Evolutionary conservation across 2,329 filamentous ascomycete genomes (phyloP), one percentile per base, ranked within the genome.

Genomic region (Exophiala oligosperma): DNA sequence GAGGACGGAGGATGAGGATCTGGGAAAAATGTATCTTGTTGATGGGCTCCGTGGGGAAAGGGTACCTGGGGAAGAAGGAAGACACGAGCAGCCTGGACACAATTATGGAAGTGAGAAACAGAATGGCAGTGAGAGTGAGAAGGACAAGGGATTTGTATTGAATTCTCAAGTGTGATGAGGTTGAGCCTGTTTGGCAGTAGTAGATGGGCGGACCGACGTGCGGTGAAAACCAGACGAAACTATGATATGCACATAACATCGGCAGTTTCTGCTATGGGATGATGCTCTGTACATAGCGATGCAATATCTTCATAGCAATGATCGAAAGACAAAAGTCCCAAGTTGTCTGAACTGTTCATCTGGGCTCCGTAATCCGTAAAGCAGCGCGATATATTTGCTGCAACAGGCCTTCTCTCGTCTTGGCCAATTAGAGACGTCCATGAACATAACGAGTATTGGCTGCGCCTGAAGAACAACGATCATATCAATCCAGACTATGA

Each of bases 341-440:
- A 40, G 4, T 6, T 40, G n/a, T 17, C 37, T 40, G 37, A 9
- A 14, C 17, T 17, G 17, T 17, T 17, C 17, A 17, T 17, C 17
- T 17, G 17, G 17, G 17, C 17, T 17, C 17, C 17, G 17, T 17
- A 17, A 1, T 17, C 17, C 17, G 17, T 40, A 40, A 17, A 40
- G 37, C 37, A 17, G 37, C 37, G 37, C 4, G 37, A 40, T 12
- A 40, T 40, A 12, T 40, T 40, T 12, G n/a, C 37, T 17, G 9
- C 37, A 40, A 40, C 37, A 17, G 12, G 37, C 4, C n/a, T 9
- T 14, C 37, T 47, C 17, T 40, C 17, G 29, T 52, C 52, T 55
- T 55, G 52, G 52, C 52, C 52, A 55, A 55, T 55, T 23, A 55
- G 28, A 55, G 14, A 41, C 38, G 37, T 14, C 26, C 11, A 6